Percentiles rank a stretch among this genome's conserved stretches.
Evolutionary conservation across 306 rosid genomes (phyloP).

Genomic region (Cucumis hystrix): DNA sequence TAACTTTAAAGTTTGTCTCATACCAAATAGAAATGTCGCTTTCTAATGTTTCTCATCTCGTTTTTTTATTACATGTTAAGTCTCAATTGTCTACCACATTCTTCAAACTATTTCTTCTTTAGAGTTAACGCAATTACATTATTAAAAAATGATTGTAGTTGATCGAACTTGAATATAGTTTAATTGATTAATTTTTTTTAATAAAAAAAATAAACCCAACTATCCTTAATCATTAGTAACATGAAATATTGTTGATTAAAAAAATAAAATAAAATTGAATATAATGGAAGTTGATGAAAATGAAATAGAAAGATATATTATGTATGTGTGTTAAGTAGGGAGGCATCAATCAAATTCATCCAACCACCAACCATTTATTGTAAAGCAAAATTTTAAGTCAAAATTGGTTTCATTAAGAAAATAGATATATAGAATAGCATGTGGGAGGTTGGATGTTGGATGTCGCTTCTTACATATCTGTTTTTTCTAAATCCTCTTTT

Average conservation of each 20-base stretch:
- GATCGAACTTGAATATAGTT: too few species aligned
- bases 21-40: neutral
- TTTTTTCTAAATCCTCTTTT: too few species aligned
- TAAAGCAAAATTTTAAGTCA: neutral
- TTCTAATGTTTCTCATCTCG: neutral
- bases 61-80: neutral
- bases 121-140: too few species aligned
- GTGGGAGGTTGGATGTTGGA: conserved; percentile 3
- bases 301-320: neutral
- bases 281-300: neutral
- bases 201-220: neutral
- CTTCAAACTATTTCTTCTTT: neutral
- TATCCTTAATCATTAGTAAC: neutral
- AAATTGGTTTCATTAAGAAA: neutral
- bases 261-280: neutral
- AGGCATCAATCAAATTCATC: neutral
- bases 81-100: neutral
- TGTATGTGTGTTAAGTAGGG: neutral
- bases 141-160: too few species aligned
- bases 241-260: neutral
- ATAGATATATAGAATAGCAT: neutral
- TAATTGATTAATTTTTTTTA: too few species aligned
- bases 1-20: neutral
- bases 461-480: neutral
- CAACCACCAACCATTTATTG: neutral